These are phyloP conservation scores for Didymella arachidicola DNA, from an alignment of 2,329 filamentous ascomycete genomes.

Conservation along the genomic window DNA sequence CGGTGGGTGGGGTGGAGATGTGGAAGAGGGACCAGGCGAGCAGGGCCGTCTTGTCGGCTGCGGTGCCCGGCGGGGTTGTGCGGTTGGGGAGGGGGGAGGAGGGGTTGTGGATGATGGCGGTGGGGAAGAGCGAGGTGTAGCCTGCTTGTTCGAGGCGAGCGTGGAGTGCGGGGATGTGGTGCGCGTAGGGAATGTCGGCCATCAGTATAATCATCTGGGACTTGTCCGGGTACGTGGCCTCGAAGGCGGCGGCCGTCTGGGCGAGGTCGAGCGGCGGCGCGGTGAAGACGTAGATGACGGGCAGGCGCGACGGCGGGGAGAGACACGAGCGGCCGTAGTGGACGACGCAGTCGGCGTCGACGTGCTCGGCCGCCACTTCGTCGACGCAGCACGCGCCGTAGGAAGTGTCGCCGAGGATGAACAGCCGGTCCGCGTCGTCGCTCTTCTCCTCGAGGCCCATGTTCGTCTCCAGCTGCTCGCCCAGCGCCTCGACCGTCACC, in stretches of 20 bases:
- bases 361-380: slow-evolving; percentile 94
- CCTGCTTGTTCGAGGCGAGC: slow-evolving; percentile 65
- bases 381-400: slow-evolving; percentile 98
- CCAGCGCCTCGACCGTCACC: slow-evolving; percentile 27
- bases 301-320: slow-evolving; percentile 84
- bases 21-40: slow-evolving; percentile 81
- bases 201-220: slow-evolving; percentile 75
- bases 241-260: slow-evolving; percentile 67
- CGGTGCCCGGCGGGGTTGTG: slow-evolving; percentile 63
- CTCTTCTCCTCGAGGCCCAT: slow-evolving; percentile 23
- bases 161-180: slow-evolving; percentile 71
- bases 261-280: slow-evolving; percentile 71
- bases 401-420: slow-evolving; percentile 92
- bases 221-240: slow-evolving; percentile 70
- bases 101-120: slow-evolving; percentile 78
- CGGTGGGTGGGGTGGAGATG: slow-evolving; percentile 79
- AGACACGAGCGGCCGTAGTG: slow-evolving; percentile 94
- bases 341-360: slow-evolving; percentile 86
- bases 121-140: slow-evolving; percentile 74
- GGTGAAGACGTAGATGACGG: slow-evolving; percentile 92
- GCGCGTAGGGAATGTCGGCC: slow-evolving; percentile 87
- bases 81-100: slow-evolving; percentile 85
- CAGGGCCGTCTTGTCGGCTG: slow-evolving; percentile 58
- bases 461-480: slow-evolving; percentile 24
- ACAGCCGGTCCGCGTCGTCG: slow-evolving; percentile 63